phyloP scores from a whole-genome alignment of 306 rosid species.

The Mucuna pruriens region DNA sequence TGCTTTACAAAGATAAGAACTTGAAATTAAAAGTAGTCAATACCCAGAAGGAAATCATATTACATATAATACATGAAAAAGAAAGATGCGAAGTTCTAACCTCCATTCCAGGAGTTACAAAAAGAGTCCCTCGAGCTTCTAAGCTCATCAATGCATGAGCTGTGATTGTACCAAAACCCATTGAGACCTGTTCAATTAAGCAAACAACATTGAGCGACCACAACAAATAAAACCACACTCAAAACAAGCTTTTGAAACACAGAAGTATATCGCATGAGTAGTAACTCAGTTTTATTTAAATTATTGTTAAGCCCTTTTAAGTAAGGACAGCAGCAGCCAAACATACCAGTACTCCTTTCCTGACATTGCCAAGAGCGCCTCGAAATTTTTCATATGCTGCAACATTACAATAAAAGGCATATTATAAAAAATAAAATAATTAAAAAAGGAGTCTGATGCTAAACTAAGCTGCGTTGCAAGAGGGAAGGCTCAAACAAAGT shows the following conservation, averaged over 20 bases:
- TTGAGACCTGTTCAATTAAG: constrained; percentile 69
- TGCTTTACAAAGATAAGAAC: background rate
- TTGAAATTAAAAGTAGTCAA: background rate
- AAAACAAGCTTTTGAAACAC: constrained; percentile 29
- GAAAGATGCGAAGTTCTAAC: constrained; percentile 48
- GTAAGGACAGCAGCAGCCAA: constrained; percentile 34
- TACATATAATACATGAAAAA: constrained; percentile 19
- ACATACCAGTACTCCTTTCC: constrained; percentile 97
- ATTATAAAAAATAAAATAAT: background rate
- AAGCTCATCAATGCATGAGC: constrained; percentile 82
- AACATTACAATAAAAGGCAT: constrained; percentile 27
- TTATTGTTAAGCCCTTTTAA: constrained; percentile 16
- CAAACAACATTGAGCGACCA: background rate
- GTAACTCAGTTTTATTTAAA: constrained; percentile 8
- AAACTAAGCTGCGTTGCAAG: constrained; percentile 27
- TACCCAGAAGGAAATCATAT: constrained; percentile 21
- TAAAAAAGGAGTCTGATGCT: background rate
- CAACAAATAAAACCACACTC: constrained; percentile 19
- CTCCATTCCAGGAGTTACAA: constrained; percentile 94
- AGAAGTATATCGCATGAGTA: background rate
- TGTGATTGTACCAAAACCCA: constrained; percentile 88
- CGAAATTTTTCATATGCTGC: constrained; percentile 86
- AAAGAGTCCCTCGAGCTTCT: constrained; percentile 95
- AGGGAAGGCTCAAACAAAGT: constrained; percentile 3
- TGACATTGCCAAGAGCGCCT: constrained; percentile 94